A percentile compares a stretch with the other conserved stretches of the same genome.
Conservation (phyloP, 768 basidiomycete species). For the Suillus brevipes region DNA sequence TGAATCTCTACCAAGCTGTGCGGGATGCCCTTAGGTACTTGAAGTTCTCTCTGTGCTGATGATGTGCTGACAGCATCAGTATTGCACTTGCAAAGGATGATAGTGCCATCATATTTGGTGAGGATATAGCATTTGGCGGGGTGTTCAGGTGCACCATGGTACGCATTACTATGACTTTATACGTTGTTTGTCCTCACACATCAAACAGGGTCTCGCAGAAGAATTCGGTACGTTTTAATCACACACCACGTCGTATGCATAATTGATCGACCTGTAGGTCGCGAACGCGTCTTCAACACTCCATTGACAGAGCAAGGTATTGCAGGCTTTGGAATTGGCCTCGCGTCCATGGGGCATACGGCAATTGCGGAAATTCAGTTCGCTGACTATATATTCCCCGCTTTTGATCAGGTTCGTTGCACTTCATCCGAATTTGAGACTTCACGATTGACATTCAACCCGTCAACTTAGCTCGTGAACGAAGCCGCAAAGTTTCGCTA, state of each 20-base stretch:
- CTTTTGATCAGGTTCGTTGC: slow-evolving; percentile 80
- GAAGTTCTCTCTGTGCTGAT: background rate
- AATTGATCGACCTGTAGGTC: slow-evolving; percentile 48
- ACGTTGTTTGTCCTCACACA: slow-evolving; percentile 6
- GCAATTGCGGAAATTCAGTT: slow-evolving; percentile 95
- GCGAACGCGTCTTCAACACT: slow-evolving; percentile 94
- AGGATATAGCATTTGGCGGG: slow-evolving; percentile 91
- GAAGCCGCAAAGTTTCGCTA: slow-evolving; percentile 94
- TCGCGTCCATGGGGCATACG: slow-evolving; percentile 91
- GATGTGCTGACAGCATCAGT: slow-evolving; percentile 38
- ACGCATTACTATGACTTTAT: slow-evolving; percentile 9
- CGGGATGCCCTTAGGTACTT: slow-evolving; percentile 83
- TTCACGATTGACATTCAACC: background rate
- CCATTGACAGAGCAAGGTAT: slow-evolving; percentile 93
- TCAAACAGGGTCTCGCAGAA: slow-evolving; percentile 76
- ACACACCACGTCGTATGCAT: background rate
- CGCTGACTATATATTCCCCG: slow-evolving; percentile 89
- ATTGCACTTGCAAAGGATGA: slow-evolving; percentile 86
- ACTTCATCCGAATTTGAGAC: slow-evolving; percentile 1
- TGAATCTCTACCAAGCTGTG: slow-evolving; percentile 94
- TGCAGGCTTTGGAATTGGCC: slow-evolving; percentile 90
- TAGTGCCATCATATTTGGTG: slow-evolving; percentile 85
- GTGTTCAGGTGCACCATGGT: slow-evolving; percentile 95
- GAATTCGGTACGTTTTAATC: slow-evolving; percentile 69
- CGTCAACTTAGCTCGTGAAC: slow-evolving; percentile 69